phyloP scores from a whole-genome alignment of 495 filamentous ascomycete species.

The Acidiella bohemica region DNA sequence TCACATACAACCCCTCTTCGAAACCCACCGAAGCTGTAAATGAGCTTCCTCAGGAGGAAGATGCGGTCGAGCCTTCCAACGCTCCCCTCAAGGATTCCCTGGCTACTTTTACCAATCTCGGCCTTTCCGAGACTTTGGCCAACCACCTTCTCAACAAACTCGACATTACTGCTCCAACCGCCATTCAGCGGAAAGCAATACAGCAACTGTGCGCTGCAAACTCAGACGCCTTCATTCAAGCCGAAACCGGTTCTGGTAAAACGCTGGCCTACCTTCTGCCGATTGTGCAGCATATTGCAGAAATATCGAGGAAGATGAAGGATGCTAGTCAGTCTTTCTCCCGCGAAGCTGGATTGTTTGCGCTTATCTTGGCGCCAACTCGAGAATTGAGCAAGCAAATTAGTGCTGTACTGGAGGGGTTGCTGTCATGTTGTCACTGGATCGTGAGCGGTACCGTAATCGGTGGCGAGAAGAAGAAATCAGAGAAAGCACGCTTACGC shows the following conservation, averaged over 20 bases:
- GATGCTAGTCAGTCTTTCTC: constrained; percentile 35
- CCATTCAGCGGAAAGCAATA: constrained; percentile 82
- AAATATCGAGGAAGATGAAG: constrained; percentile 41
- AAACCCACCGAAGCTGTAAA: constrained; percentile 24
- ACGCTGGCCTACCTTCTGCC: constrained; percentile 88
- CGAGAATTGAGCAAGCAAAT: constrained; percentile 92
- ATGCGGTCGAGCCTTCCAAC: constrained; percentile 67
- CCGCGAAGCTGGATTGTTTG: constrained; percentile 78
- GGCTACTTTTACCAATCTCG: constrained; percentile 70
- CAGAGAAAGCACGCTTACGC: constrained; percentile 80
- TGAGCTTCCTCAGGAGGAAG: constrained; percentile 23
- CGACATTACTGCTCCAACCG: constrained; percentile 78
- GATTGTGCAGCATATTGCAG: constrained; percentile 75
- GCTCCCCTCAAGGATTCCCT: constrained; percentile 78
- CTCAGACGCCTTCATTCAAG: constrained; percentile 88
- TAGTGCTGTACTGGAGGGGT: constrained; percentile 61
- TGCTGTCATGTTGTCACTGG: constrained; percentile 76
- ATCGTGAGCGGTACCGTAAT: constrained; percentile 84
- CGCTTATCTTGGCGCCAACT: constrained; percentile 81
- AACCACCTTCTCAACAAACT: constrained; percentile 75
- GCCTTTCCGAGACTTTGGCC: constrained; percentile 62
- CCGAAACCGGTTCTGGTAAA: constrained; percentile 94
- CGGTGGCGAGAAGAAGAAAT: constrained; percentile 94
- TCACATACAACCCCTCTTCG: constrained; percentile 69
- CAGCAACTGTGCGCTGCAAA: constrained; percentile 65